Conservation (phyloP, 2,329 filamentous ascomycete genomes). For the Stagonosporopsis chrysanthemi region DNA sequence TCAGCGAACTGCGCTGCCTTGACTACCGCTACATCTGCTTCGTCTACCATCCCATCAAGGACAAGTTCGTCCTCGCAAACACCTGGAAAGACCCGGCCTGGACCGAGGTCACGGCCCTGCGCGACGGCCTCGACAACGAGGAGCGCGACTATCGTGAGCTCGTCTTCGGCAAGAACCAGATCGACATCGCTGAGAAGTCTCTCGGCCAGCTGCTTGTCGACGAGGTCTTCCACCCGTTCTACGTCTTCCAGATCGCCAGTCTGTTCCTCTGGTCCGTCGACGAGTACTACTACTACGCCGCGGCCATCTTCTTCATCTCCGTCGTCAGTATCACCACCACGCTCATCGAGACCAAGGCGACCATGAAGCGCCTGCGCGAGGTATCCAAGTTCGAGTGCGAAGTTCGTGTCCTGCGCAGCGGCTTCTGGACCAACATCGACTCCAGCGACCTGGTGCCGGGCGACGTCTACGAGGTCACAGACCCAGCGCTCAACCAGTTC, state of each 20-base stretch:
- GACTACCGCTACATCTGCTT: conserved; percentile 96
- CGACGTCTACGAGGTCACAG: conserved; percentile 95
- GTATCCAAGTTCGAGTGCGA: conserved; percentile 96
- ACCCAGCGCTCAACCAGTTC: conserved; percentile 85
- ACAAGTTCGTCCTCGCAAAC: conserved; percentile 85
- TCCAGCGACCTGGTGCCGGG: conserved; percentile 92
- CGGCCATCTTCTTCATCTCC: conserved; percentile 94
- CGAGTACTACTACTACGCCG: conserved; percentile 96
- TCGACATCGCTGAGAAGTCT: conserved; percentile 92
- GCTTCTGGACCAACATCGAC: conserved; percentile 90
- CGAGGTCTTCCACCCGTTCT: conserved; percentile 97
- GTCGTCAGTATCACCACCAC: conserved; percentile 90
- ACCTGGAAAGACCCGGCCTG: conserved; percentile 95
- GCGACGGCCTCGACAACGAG: conserved; percentile 83
- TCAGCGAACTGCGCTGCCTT: conserved; percentile 76
- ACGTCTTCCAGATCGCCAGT: conserved; percentile 96
- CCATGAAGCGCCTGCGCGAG: conserved; percentile 87
- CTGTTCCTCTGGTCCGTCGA: conserved; percentile 93
- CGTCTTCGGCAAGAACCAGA: conserved; percentile 88
- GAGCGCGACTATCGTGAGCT: conserved; percentile 83
- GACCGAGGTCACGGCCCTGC: conserved; percentile 77
- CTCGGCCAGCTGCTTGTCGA: conserved; percentile 83
- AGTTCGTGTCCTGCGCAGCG: conserved; percentile 88
- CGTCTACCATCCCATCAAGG: conserved; percentile 85
- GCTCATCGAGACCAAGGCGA: conserved; percentile 87